Percentiles rank a stretch among this genome's conserved stretches.
phyloP scores from a whole-genome alignment of 805 yeast genomes.

The Saccharomycopsis javanensis region DNA sequence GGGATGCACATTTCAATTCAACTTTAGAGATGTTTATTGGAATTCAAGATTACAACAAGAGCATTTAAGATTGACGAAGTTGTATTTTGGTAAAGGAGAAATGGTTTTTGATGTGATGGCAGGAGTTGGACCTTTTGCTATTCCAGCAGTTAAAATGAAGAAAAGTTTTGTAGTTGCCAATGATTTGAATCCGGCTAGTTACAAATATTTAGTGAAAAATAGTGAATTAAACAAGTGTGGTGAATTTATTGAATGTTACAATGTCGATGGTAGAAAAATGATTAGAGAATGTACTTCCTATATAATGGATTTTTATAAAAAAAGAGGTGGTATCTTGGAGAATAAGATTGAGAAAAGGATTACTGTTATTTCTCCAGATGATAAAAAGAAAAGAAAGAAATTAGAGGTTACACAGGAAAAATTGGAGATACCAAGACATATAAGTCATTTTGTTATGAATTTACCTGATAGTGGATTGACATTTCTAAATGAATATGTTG shows the following conservation, averaged over 20 bases:
- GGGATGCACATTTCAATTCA: slow-evolving; percentile 77
- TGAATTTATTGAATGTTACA: slow-evolving; percentile 49
- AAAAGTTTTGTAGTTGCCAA: slow-evolving; percentile 76
- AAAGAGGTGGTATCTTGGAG: slow-evolving; percentile 26
- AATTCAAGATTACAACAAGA: slow-evolving; percentile 91
- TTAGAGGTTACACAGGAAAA: slow-evolving; percentile 22
- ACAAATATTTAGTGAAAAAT: slow-evolving; percentile 57
- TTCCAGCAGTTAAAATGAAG: slow-evolving; percentile 81
- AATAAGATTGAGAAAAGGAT: slow-evolving; percentile 23
- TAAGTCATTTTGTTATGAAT: slow-evolving; percentile 84
- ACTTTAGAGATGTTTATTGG: slow-evolving; percentile 94
- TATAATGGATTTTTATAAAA: slow-evolving; percentile 37
- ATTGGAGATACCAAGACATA: slow-evolving; percentile 40
- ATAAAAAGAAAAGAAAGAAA: slow-evolving; percentile 23
- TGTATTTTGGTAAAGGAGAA: slow-evolving; percentile 49
- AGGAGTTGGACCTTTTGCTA: slow-evolving; percentile 97
- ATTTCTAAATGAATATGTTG: slow-evolving; percentile 68
- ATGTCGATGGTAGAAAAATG: slow-evolving; percentile 76
- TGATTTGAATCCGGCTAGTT: slow-evolving; percentile 86
- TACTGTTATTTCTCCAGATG: not conserved
- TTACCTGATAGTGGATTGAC: slow-evolving; percentile 88
- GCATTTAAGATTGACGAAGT: slow-evolving; percentile 67
- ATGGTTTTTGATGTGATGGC: slow-evolving; percentile 94
- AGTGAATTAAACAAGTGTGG: slow-evolving; percentile 53
- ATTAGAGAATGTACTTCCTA: slow-evolving; percentile 51